Evolutionary conservation across 1,284 basidiomycete species (phyloP).

Genomic region (Irpex sp.): DNA sequence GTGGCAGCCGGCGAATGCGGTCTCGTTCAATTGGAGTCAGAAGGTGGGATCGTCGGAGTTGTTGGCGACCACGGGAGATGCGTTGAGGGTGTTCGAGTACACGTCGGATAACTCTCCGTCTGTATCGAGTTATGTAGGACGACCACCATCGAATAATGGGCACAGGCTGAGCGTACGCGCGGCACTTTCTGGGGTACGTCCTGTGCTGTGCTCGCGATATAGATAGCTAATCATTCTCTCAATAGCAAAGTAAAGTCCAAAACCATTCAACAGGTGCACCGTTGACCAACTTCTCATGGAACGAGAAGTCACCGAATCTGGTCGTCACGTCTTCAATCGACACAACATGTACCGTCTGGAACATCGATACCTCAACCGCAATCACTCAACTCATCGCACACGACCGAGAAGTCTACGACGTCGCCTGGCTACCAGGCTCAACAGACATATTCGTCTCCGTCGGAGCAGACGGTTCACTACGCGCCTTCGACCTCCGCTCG

Average conservation of each 20-base stretch:
- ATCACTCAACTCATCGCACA: conserved; percentile 98
- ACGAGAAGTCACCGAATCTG: conserved; percentile 80
- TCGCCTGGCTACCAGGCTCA: conserved; percentile 97
- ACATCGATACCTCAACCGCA: conserved; percentile 93
- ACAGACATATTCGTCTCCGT: conserved; percentile 98
- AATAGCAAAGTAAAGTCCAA: conserved; percentile 83
- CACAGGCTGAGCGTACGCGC: conserved; percentile 65
- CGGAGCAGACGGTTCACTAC: conserved; percentile 93
- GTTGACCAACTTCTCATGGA: conserved; percentile 95
- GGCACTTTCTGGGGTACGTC: conserved; percentile 78
- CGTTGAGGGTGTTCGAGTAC: conserved; percentile 87
- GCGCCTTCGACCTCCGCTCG: conserved; percentile 94
- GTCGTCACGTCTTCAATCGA: conserved; percentile 97
- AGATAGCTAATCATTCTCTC: conserved; percentile 2
- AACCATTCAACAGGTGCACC: conserved; percentile 82
- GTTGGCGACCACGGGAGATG: conserved; percentile 88
- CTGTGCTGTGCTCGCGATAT: not conserved
- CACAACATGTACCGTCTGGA: conserved; percentile 95
- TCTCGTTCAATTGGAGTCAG: conserved; percentile 59
- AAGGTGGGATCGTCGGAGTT: conserved; percentile 67
- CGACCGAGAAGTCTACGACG: conserved; percentile 97
- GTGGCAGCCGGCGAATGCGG: conserved; percentile 75
- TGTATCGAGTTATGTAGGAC: conserved; percentile 70
- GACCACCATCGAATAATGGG: conserved; percentile 36
- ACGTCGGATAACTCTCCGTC: conserved; percentile 52